Percentiles rank a stretch among this genome's conserved stretches.
These are phyloP conservation scores for Tetrapisispora pingtungensis DNA, from an alignment of 805 yeast genomes.

Conservation along the genomic window DNA sequence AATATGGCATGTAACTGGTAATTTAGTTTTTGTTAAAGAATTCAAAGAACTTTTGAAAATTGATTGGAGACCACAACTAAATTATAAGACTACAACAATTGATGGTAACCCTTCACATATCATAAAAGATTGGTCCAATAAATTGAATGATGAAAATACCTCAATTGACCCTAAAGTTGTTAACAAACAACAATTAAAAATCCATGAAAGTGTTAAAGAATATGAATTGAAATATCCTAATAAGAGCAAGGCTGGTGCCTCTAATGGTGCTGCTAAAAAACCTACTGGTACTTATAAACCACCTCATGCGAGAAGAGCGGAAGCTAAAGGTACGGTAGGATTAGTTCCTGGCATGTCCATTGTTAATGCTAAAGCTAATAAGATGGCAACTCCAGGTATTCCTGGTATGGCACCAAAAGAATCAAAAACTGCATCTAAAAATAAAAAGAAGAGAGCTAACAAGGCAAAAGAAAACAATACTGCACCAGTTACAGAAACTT, in stretches of 20 bases:
- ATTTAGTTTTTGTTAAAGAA: constrained; percentile 66
- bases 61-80: constrained; percentile 61
- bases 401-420: constrained; percentile 45
- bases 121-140: constrained; percentile 19
- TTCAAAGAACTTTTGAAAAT: constrained; percentile 72
- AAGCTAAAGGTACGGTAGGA: constrained; percentile 6
- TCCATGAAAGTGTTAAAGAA: constrained; percentile 64
- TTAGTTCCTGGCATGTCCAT: constrained; percentile 41
- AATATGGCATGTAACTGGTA: constrained; percentile 87
- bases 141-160: constrained; percentile 1
- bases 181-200: constrained; percentile 41
- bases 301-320: constrained; percentile 77
- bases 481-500: constrained; percentile 4
- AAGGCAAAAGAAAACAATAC: constrained; percentile 19
- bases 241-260: constrained; percentile 9
- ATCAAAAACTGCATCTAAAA: constrained; percentile 59
- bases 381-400: constrained; percentile 27
- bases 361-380: constrained; percentile 18
- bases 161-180: constrained; percentile 39
- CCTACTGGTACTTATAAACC: constrained; percentile 92
- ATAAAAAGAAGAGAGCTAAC: constrained; percentile 65
- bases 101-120: constrained; percentile 18
- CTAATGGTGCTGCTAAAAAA: constrained; percentile 33
- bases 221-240: constrained; percentile 34
- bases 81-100: background rate